Evolutionary conservation across 192 early-diverging fungal species (phyloP).

Genomic region (Chytriomyces confervae): DNA sequence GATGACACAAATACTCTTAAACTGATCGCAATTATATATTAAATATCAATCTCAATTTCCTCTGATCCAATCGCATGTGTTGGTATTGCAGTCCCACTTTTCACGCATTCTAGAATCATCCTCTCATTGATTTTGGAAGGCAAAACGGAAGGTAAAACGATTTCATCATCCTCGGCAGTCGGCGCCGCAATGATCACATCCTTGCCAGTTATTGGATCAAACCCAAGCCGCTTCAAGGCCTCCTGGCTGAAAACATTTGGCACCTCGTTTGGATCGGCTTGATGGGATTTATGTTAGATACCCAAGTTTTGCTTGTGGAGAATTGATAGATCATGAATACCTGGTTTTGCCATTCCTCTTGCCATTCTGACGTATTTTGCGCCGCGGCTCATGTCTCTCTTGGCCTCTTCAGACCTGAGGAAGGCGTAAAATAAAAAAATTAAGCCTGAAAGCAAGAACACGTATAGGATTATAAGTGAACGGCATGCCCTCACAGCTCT

Average conservation of each 20-base stretch:
- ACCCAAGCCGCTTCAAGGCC: conserved; percentile 17
- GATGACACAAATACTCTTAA: too few relatives aligned
- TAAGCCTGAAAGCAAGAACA: background rate
- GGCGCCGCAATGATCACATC: background rate
- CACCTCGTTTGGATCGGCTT: background rate
- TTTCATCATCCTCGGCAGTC: background rate
- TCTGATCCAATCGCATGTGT: conserved; percentile 22
- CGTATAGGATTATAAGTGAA: too few relatives aligned
- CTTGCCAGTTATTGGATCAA: conserved; percentile 29
- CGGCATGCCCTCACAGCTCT: background rate
- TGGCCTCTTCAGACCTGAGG: background rate
- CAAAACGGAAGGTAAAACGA: background rate
- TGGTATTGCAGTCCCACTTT: conserved; percentile 8
- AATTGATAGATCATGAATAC: too few relatives aligned
- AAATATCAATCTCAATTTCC: conserved; percentile 27
- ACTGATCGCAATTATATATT: background rate
- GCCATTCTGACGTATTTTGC: conserved; percentile 20
- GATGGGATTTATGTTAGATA: too few relatives aligned
- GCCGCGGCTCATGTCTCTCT: background rate
- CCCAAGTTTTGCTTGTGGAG: too few relatives aligned
- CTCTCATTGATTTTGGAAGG: background rate
- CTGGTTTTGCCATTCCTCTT: background rate
- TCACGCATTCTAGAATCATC: conserved; percentile 14
- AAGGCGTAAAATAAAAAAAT: background rate
- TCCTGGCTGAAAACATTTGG: conserved; percentile 21